Evolutionary conservation across 345 rosid species (phyloP).

Genomic region (Lepidium didymum): DNA sequence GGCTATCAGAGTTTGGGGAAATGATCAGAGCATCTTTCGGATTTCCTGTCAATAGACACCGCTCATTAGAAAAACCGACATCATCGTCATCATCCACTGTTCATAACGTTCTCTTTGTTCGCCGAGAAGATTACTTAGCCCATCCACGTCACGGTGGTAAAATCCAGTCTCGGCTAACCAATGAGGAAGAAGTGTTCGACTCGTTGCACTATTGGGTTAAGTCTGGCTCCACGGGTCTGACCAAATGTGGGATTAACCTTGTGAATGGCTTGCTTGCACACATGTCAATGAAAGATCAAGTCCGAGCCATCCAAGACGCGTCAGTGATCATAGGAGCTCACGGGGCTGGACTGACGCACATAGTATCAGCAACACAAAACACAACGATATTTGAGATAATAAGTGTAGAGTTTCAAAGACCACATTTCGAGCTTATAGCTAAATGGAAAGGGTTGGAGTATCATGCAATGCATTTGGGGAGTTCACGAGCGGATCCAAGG

Average conservation of each 20-base stretch:
- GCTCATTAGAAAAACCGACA: conserved; percentile 33
- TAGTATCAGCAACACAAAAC: conserved; percentile 72
- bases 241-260: conserved; percentile 61
- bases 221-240: conserved; percentile 33
- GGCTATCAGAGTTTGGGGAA: conserved; percentile 88
- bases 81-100: conserved; percentile 13
- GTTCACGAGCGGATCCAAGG: conserved; percentile 49
- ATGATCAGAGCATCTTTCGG: conserved; percentile 83
- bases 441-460: conserved; percentile 93
- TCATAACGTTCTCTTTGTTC: conserved; percentile 70
- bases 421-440: conserved; percentile 76
- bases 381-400: conserved; percentile 80
- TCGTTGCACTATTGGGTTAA: conserved; percentile 48
- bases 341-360: conserved; percentile 94
- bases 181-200: conserved; percentile 75
- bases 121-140: conserved; percentile 91
- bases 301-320: conserved; percentile 80
- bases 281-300: conserved; percentile 88
- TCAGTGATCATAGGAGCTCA: conserved; percentile 94
- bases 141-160: conserved; percentile 87
- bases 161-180: conserved; percentile 76
- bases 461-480: conserved; percentile 65
- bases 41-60: conserved; percentile 50
- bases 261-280: conserved; percentile 85
- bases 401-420: conserved; percentile 55